A percentile compares a stretch with the other conserved stretches of the same genome.
Conservation (phyloP, 2,329 filamentous ascomycete genomes). For the Aspergillus awamori region DNA sequence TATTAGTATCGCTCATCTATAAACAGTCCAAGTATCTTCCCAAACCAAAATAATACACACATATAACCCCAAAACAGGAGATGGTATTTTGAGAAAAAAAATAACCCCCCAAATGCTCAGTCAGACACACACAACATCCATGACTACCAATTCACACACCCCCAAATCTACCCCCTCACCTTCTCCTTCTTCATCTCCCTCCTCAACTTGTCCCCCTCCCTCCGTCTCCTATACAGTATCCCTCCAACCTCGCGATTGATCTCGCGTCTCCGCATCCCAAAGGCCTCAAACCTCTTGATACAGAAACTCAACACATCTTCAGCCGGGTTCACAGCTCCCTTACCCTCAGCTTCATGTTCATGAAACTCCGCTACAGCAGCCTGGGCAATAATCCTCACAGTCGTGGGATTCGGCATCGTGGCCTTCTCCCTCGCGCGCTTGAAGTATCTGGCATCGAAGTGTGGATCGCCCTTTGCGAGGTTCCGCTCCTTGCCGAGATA, state of each 20-base stretch:
- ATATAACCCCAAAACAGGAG: too few species aligned
- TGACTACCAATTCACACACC: too few species aligned
- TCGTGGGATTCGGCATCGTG: slow-evolving; percentile 38
- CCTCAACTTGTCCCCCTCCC: not conserved
- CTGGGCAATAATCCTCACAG: slow-evolving; percentile 41
- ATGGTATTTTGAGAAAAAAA: too few species aligned
- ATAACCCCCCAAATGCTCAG: too few species aligned
- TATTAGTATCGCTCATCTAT: too few species aligned
- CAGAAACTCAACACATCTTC: slow-evolving; percentile 38
- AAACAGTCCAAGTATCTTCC: too few species aligned
- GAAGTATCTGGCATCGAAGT: slow-evolving; percentile 32
- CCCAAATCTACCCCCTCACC: too few species aligned
- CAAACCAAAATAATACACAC: too few species aligned
- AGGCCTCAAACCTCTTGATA: slow-evolving; percentile 33
- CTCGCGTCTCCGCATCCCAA: slow-evolving; percentile 32
- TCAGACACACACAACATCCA: not conserved
- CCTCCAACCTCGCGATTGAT: slow-evolving; percentile 41
- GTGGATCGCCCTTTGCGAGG: slow-evolving; percentile 25
- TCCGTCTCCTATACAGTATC: slow-evolving; percentile 27
- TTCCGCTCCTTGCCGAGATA: slow-evolving; percentile 28
- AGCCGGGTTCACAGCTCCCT: slow-evolving; percentile 13
- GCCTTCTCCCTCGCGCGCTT: slow-evolving; percentile 30
- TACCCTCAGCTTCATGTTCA: not conserved
- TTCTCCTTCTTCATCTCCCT: slow-evolving; percentile 5
- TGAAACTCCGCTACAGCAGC: slow-evolving; percentile 36